Conservation (phyloP, 2,329 filamentous ascomycete genomes). For the Knufia petricola region DNA sequence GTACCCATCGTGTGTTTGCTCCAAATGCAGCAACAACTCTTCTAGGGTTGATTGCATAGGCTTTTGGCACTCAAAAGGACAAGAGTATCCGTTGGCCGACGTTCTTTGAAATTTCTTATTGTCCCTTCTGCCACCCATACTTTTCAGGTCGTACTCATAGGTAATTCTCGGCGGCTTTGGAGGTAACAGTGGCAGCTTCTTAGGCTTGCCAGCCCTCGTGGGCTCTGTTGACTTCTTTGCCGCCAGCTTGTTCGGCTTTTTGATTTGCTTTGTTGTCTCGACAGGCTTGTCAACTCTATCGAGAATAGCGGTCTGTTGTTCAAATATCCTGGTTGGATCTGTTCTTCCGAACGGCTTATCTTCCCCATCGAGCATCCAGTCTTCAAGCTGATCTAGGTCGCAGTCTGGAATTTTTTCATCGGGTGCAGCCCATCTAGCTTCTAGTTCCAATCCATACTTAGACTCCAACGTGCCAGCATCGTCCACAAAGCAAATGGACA, state of each 20-base stretch:
- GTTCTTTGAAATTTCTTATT: slow-evolving; percentile 2
- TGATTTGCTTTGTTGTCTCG: slow-evolving; percentile 1
- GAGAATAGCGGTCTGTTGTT: no score
- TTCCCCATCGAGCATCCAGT: slow-evolving; percentile 7
- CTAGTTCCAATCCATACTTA: slow-evolving; percentile 22
- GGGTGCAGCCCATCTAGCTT: slow-evolving; percentile 14
- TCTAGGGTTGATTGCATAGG: slow-evolving; percentile 12
- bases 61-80: slow-evolving; percentile 16
- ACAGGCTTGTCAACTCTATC: slow-evolving; percentile 2
- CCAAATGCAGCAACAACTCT: slow-evolving; percentile 20
- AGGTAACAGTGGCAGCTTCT: background rate
- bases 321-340: background rate
- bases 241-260: background rate
- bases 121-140: background rate
- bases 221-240: background rate
- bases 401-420: background rate
- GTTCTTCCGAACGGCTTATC: slow-evolving; percentile 3
- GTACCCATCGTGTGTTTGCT: slow-evolving; percentile 18
- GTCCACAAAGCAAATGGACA: slow-evolving; percentile 20
- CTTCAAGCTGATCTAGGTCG: background rate
- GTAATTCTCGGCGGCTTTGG: slow-evolving; percentile 2
- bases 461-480: slow-evolving; percentile 18
- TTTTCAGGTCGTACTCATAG: slow-evolving; percentile 7
- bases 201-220: background rate
- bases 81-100: slow-evolving; percentile 16